Conservation (phyloP, 2,329 filamentous ascomycete genomes). For the Penicillium sp. region DNA sequence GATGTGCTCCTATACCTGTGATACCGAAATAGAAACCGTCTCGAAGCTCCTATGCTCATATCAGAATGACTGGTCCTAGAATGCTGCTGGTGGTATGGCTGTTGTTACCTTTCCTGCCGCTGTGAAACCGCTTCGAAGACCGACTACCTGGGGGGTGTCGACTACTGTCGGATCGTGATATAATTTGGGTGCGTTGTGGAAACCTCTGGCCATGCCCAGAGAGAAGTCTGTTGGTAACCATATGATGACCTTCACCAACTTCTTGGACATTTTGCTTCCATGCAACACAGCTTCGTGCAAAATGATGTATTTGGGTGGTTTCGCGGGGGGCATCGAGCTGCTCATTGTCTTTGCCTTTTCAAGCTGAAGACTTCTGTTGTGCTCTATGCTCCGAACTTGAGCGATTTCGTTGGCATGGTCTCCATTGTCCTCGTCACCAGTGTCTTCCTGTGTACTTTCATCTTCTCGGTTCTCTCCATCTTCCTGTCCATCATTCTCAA, state of each 20-base stretch:
- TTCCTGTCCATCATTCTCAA: background rate
- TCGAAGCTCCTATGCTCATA: constrained; percentile 60
- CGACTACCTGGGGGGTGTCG: constrained; percentile 76
- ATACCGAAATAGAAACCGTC: constrained; percentile 80
- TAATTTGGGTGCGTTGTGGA: constrained; percentile 81
- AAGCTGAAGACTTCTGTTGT: constrained; percentile 11
- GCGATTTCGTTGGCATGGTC: background rate
- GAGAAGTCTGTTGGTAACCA: constrained; percentile 79
- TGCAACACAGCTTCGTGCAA: constrained; percentile 7
- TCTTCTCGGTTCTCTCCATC: background rate
- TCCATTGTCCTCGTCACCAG: background rate
- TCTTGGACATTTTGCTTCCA: constrained; percentile 7
- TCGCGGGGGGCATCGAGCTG: constrained; percentile 4
- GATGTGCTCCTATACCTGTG: constrained; percentile 78
- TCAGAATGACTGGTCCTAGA: background rate
- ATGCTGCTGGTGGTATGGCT: background rate
- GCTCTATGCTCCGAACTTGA: background rate
- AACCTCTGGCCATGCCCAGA: constrained; percentile 78
- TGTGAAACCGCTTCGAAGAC: constrained; percentile 71
- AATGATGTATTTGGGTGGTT: background rate
- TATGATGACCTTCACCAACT: constrained; percentile 4
- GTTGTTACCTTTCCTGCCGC: constrained; percentile 67
- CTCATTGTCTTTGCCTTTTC: constrained; percentile 13
- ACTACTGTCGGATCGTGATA: constrained; percentile 84
- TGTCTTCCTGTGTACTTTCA: constrained; percentile 3